A percentile compares a stretch with the other conserved stretches of the same genome.
These are phyloP conservation scores for Amylocarpus encephaloides DNA, from an alignment of 2,329 filamentous ascomycete genomes.

Conservation along the genomic window DNA sequence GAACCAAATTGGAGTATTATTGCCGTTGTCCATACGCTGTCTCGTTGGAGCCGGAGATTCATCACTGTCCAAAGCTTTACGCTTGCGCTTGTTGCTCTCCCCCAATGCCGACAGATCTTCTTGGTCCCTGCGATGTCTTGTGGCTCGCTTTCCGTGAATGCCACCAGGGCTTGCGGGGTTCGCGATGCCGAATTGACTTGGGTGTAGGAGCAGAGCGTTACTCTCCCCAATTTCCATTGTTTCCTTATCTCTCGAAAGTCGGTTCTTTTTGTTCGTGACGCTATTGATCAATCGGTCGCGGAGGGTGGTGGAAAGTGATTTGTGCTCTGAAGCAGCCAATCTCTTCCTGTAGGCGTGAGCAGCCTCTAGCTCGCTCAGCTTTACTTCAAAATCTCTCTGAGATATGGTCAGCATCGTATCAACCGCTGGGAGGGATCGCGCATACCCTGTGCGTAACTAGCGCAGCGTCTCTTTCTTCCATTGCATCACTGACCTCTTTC, in stretches of 20 bases:
- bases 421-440: constrained; percentile 12
- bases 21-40: constrained; percentile 47
- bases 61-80: constrained; percentile 54
- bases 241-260: constrained; percentile 60
- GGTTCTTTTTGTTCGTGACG: constrained; percentile 57
- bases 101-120: constrained; percentile 51
- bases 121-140: constrained; percentile 51
- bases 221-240: constrained; percentile 61
- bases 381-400: constrained; percentile 58
- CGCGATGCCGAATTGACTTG: constrained; percentile 60
- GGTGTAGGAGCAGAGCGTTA: constrained; percentile 58
- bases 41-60: constrained; percentile 55
- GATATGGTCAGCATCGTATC: constrained; percentile 19
- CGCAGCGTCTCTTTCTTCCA: constrained; percentile 81
- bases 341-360: constrained; percentile 56
- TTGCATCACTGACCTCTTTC: constrained; percentile 76
- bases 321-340: constrained; percentile 56
- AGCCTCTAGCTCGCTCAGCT: constrained; percentile 52
- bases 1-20: constrained; percentile 56
- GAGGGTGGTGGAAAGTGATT: constrained; percentile 52
- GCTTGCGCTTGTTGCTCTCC: constrained; percentile 57
- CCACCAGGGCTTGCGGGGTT: constrained; percentile 60
- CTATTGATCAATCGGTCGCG: constrained; percentile 62
- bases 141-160: constrained; percentile 56
- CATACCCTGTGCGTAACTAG: constrained; percentile 75